Evolutionary conservation across 192 early-diverging fungal genomes (phyloP).

Genomic region (Entomortierella beljakovae): DNA sequence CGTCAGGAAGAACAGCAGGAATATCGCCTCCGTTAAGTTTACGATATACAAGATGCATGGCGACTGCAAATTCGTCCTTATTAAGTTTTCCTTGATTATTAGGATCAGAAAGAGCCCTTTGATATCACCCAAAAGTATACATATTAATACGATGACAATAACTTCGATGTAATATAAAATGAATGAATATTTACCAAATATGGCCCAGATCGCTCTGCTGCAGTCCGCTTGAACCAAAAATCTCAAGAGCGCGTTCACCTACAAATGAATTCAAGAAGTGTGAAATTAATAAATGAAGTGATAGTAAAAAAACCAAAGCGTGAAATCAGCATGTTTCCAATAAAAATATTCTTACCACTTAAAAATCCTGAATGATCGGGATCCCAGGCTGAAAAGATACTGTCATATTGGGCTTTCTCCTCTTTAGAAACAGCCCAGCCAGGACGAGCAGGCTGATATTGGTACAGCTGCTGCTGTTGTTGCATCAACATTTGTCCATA

Average conservation of each 20-base stretch:
- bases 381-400: slow-evolving; percentile 84
- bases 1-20: slow-evolving; percentile 81
- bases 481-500: slow-evolving; percentile 39
- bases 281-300: not conserved
- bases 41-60: slow-evolving; percentile 96
- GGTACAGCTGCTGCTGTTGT: slow-evolving; percentile 47
- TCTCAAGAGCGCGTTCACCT: slow-evolving; percentile 74
- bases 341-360: slow-evolving; percentile 62
- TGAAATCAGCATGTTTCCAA: too few relatives aligned
- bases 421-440: slow-evolving; percentile 68
- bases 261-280: slow-evolving; percentile 1
- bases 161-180: too few relatives aligned
- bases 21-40: slow-evolving; percentile 87
- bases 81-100: slow-evolving; percentile 91
- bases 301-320: not conserved
- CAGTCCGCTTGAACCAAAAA: slow-evolving; percentile 80
- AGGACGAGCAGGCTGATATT: slow-evolving; percentile 50
- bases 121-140: slow-evolving; percentile 5
- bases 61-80: slow-evolving; percentile 94
- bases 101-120: slow-evolving; percentile 80
- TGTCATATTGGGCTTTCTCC: slow-evolving; percentile 67
- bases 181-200: slow-evolving; percentile 69
- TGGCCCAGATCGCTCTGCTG: slow-evolving; percentile 76
- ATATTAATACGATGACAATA: too few relatives aligned
- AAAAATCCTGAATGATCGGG: slow-evolving; percentile 72